Evolutionary conservation across 768 basidiomycete genomes (phyloP).

Genomic region (Chalciporus pseudorubinellus): DNA sequence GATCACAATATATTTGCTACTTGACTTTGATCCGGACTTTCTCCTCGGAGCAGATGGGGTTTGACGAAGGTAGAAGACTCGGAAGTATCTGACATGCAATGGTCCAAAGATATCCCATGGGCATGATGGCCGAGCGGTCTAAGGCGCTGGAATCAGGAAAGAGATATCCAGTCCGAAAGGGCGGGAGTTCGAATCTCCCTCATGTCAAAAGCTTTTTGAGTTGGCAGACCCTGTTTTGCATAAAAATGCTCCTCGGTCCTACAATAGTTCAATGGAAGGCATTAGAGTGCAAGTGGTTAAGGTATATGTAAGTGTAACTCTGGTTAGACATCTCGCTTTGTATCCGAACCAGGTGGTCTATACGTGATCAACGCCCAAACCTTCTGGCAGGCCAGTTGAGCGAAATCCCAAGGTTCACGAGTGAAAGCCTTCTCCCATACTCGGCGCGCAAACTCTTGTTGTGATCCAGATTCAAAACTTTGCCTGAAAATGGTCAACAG

Average conservation of each 20-base stretch:
- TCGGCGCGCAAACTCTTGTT: constrained; percentile 53
- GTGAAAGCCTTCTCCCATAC: constrained; percentile 64
- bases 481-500: constrained; percentile 51
- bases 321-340: constrained; percentile 19
- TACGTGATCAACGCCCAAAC: constrained; percentile 39
- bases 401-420: constrained; percentile 51
- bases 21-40: no score
- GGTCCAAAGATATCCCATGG: not conserved
- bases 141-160: constrained; percentile 55
- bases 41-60: no score
- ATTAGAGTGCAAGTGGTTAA: not conserved
- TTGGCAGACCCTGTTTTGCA: not conserved
- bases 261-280: not conserved
- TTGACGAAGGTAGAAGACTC: no score
- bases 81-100: no score
- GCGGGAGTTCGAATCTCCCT: constrained; percentile 36
- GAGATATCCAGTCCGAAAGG: constrained; percentile 33
- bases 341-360: constrained; percentile 21
- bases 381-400: constrained; percentile 37
- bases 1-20: no score
- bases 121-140: constrained; percentile 57
- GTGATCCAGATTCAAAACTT: constrained; percentile 56
- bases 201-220: constrained; percentile 22
- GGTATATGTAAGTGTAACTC: constrained; percentile 19
- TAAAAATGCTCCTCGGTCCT: no score